Conservation (phyloP, 805 yeast genomes). For the Lipomyces mesembrius region DNA sequence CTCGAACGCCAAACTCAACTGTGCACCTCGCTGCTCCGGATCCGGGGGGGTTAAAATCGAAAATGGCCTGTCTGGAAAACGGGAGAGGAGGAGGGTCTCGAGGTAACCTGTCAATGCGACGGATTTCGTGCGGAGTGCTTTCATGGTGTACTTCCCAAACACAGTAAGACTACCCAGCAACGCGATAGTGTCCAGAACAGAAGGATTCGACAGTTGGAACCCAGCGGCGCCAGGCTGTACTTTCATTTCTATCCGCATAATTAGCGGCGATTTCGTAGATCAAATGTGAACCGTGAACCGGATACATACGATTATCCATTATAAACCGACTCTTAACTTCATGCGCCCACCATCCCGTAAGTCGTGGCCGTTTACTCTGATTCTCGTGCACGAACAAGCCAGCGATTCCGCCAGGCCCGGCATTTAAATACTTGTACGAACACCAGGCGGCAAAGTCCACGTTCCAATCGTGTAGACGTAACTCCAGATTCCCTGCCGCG, state of each 20-base stretch:
- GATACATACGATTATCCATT: constrained; percentile 53
- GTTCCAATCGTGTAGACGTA: constrained; percentile 81
- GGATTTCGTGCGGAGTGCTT: constrained; percentile 60
- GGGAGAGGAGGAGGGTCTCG: constrained; percentile 52
- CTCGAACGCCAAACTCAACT: constrained; percentile 72
- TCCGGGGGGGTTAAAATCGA: constrained; percentile 75
- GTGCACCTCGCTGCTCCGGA: constrained; percentile 71
- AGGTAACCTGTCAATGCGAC: constrained; percentile 62
- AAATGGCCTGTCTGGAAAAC: constrained; percentile 50
- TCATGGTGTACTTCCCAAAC: constrained; percentile 61
- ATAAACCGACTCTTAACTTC: constrained; percentile 68
- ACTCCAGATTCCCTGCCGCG: constrained; percentile 84
- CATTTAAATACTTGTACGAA: constrained; percentile 84
- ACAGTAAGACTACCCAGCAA: constrained; percentile 68
- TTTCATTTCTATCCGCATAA: constrained; percentile 49
- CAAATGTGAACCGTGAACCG: neutral
- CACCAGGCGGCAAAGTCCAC: constrained; percentile 97
- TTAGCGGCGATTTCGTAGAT: neutral
- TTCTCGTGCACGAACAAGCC: constrained; percentile 78
- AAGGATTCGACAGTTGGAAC: constrained; percentile 87
- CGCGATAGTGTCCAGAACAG: constrained; percentile 82
- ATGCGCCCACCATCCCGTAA: constrained; percentile 99
- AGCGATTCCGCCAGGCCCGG: constrained; percentile 94
- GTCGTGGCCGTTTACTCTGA: constrained; percentile 56
- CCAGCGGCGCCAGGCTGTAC: constrained; percentile 81